Base-by-base conservation (phyloP, 2,329 filamentous ascomycete genomes). In the Cladosporium sp. region DNA sequence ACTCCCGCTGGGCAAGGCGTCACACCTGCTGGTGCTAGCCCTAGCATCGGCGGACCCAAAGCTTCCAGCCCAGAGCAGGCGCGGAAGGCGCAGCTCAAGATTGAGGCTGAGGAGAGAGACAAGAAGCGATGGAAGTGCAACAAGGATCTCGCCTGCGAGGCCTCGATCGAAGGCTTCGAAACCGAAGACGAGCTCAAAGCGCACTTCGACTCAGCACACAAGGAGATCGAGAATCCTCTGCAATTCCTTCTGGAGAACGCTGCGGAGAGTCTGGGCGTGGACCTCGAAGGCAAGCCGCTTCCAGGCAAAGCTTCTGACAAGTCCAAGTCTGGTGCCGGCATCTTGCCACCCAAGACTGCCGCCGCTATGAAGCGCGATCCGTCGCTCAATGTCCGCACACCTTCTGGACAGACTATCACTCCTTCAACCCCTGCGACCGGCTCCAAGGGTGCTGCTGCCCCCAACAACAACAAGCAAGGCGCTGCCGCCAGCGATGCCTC, bases 211-310 rank as follows among this genome's bases (percentile, higher is more conserved):
- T 74, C 79, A 18, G 70, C 67, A 14, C 82, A 84, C 63, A 74
- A 75, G 57, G 68, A 69, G 46, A 73, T 83, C 35, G 77, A 74
- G 4, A 73, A 84, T 62, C 76, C 79, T 32, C 66, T 83, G 31
- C 70, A 75, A n/a, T 85, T 76, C 62, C 74, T 77, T 22, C 59
- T 83, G 6, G 75, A 79, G 6, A 77, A 74, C 40, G 71, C 80
- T 56, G 73, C 73, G 11, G 72, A 72, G 11, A 74, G 68, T 11
- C 61, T 75, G 10, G 70, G 70, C 37, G 66, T 82, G n/a, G 74
- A 80, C 44, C 65, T 74, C 49, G 73, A 77, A 46, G 70, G 71
- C 37, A 63, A 63, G 11, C 34, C 52, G n/a, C 31, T 58, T 18
- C 52, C 52, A n/a, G 52, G 43, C n/a, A 53, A 60, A 42, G 33